phyloP scores from a whole-genome alignment of 768 basidiomycete species.

The Trametes maxima region DNA sequence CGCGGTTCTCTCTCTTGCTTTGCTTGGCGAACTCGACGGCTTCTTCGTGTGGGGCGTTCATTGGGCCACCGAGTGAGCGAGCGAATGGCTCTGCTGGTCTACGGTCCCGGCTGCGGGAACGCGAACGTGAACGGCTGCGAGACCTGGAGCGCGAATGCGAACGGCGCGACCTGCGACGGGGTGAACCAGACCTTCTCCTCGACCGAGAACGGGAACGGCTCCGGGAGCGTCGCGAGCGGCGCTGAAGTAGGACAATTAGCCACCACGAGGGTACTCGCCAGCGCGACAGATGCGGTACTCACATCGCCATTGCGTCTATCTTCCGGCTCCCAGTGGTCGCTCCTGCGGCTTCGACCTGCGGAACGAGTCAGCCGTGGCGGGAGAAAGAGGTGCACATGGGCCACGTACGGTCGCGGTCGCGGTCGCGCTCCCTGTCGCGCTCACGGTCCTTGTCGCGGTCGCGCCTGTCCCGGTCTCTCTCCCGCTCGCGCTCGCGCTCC shows the following conservation, averaged over 20 bases:
- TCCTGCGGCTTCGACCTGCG: constrained; percentile 48
- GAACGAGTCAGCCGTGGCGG: constrained; percentile 24
- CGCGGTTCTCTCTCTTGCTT: constrained; percentile 97
- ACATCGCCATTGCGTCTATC: constrained; percentile 75
- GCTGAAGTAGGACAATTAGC: constrained; percentile 14
- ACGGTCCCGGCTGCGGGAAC: constrained; percentile 57
- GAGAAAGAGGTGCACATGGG: constrained; percentile 1
- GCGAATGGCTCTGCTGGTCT: constrained; percentile 67
- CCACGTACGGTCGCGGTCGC: constrained; percentile 42
- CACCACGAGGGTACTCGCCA: constrained; percentile 10
- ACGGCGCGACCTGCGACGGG: constrained; percentile 61
- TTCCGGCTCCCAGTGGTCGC: constrained; percentile 87
- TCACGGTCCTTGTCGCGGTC: constrained; percentile 40
- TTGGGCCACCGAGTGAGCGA: constrained; percentile 83
- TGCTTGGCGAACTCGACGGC: constrained; percentile 94
- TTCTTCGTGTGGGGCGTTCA: constrained; percentile 91
- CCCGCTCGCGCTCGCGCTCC: constrained; percentile 34
- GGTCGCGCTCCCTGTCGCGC: constrained; percentile 52
- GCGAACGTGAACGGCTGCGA: constrained; percentile 65
- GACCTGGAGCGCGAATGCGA: constrained; percentile 53
- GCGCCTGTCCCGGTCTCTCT: constrained; percentile 39
- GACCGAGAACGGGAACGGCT: constrained; percentile 18
- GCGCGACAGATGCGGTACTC: constrained; percentile 32
- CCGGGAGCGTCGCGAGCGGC: constrained; percentile 48
- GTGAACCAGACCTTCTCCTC: constrained; percentile 64